Evolutionary conservation across 345 rosid species (phyloP).

Genomic region (Raphanus sativus): DNA sequence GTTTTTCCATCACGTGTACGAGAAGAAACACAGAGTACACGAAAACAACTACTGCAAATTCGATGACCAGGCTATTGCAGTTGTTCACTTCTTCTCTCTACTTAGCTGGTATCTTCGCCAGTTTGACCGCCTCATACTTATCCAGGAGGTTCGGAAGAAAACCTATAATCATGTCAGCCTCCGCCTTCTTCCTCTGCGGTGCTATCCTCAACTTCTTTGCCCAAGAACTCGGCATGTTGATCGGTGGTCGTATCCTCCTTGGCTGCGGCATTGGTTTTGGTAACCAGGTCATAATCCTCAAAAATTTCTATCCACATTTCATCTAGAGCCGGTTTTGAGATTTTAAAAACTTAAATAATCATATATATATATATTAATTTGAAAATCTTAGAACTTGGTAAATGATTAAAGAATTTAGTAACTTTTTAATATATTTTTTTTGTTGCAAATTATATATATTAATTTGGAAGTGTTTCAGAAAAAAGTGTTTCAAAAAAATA

Average conservation of each 20-base stretch:
- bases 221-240: constrained; percentile 50
- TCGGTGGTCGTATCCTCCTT: constrained; percentile 56
- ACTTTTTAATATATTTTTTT: no score
- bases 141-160: constrained; percentile 52
- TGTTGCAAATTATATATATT: background rate
- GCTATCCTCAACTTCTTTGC: constrained; percentile 55
- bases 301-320: background rate
- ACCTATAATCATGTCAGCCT: constrained; percentile 55
- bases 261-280: constrained; percentile 74
- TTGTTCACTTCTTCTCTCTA: constrained; percentile 82
- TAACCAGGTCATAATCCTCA: constrained; percentile 55
- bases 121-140: constrained; percentile 46
- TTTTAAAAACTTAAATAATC: no score
- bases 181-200: constrained; percentile 59
- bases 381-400: background rate
- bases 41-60: constrained; percentile 80
- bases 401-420: no score
- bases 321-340: background rate
- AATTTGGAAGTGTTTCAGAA: no score
- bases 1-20: constrained; percentile 63
- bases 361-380: no score
- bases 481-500: no score
- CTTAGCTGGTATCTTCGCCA: constrained; percentile 62
- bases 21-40: constrained; percentile 54
- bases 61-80: constrained; percentile 56